These are phyloP conservation scores for Talaromyces islandicus DNA, from an alignment of 2,329 filamentous ascomycete species.

Conservation along the genomic window DNA sequence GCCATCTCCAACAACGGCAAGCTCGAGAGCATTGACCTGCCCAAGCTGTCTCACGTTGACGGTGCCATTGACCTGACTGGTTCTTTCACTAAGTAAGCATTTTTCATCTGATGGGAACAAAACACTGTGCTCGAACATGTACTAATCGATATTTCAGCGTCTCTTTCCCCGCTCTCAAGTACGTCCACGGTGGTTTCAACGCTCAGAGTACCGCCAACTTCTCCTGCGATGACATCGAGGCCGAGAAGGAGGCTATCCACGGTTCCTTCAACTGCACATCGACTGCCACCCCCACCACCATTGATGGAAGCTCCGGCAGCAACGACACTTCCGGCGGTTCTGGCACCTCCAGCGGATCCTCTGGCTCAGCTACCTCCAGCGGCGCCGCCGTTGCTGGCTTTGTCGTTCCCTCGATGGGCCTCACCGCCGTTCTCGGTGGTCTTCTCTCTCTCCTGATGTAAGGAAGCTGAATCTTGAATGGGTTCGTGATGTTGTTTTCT, in stretches of 20 bases:
- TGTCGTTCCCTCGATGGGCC: constrained; percentile 33
- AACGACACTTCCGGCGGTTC: neutral
- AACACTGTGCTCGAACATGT: neutral
- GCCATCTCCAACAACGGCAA: constrained; percentile 86
- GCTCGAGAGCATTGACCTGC: constrained; percentile 63
- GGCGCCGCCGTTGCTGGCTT: constrained; percentile 31
- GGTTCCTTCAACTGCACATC: constrained; percentile 43
- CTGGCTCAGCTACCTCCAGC: constrained; percentile 25
- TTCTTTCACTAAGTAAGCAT: constrained; percentile 69
- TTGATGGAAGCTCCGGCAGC: constrained; percentile 19
- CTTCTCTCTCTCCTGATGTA: constrained; percentile 43
- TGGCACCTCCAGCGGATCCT: constrained; percentile 14
- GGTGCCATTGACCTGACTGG: constrained; percentile 83
- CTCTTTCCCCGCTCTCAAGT: constrained; percentile 58
- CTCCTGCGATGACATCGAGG: constrained; percentile 49
- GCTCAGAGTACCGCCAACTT: constrained; percentile 62
- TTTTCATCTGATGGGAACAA: neutral
- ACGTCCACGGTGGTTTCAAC: constrained; percentile 68
- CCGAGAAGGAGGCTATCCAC: constrained; percentile 34
- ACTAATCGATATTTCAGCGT: constrained; percentile 48
- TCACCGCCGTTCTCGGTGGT: constrained; percentile 40
- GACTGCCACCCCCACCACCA: constrained; percentile 29
- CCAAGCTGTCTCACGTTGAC: constrained; percentile 59
- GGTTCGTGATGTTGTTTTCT: constrained; percentile 27
- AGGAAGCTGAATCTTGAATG: constrained; percentile 19